Base-by-base conservation (phyloP, 176 grass and related monocot genomes). In the Aegilops speltoides region DNA sequence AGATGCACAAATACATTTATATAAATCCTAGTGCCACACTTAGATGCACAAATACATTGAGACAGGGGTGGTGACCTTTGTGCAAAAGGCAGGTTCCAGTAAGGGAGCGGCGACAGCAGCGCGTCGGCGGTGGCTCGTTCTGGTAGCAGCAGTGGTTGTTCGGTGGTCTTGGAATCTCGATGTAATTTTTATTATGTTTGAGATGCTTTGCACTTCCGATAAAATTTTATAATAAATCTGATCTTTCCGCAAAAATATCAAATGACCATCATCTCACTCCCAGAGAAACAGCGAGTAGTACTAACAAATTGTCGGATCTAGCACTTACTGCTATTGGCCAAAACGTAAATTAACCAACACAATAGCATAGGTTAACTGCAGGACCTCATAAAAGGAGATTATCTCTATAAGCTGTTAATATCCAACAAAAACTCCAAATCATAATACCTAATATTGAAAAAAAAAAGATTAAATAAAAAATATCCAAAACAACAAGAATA, bases 281-380 rank as follows among this genome's bases (percentile, higher is more conserved):
- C 50, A n/a, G 19, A 78, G 50, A 78, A 34, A 59, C 19, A 38
- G 32, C 34, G 1, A 31, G 75, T 33, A 50, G 29, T 17, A 62
- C 7, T 59, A 79, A 37, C 31, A 61, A 79, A 60, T 64, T 79
- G 78, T 79, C 17, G 26, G n/a, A 64, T 46, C 70, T 73, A 73
- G 37, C 2, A 64, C 59, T 79, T 19, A 22, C 4, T 13, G 34
- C 60, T 60, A 20, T 38, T 36, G 1, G 13, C 34, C 36, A 64
- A 64, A 64, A 63, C 0, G 2, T 19, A 56, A 56, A 56, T 19
- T 56, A 56, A 56, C 52, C 6, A 56, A 56, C 52, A 56, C 52
- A 52, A 52, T 52, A 52, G 48, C 48, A 52, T 52, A 52, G 48
- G 48, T 52, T 52, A 52, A 16, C 15, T 52, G 48, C 48, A 52